Percentiles rank a stretch among this genome's conserved stretches.
Evolutionary conservation across 495 filamentous ascomycete genomes (phyloP).

Genomic region (Usnea hakonensis): DNA sequence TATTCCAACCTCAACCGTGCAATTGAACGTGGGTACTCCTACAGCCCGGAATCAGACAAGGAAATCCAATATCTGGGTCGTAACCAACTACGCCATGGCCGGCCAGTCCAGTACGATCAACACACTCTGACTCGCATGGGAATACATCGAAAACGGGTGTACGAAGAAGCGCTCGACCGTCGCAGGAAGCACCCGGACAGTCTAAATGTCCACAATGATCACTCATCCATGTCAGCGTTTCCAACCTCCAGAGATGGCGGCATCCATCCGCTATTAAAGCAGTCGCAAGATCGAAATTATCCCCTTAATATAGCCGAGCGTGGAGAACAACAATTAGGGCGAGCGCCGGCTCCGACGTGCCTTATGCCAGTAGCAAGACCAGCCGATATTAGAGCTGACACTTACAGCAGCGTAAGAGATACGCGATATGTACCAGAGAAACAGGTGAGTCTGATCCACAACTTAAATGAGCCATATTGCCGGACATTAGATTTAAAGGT

Average conservation of each 20-base stretch:
- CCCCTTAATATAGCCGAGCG: background rate
- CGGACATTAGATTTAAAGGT: conserved; percentile 1
- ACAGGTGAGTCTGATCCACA: conserved; percentile 7
- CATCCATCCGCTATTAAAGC: background rate
- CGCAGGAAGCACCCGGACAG: conserved; percentile 10
- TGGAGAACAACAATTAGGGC: background rate
- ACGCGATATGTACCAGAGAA: background rate
- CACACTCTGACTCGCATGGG: conserved; percentile 6
- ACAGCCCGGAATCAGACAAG: conserved; percentile 14
- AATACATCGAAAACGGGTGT: conserved; percentile 15
- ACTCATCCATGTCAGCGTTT: background rate
- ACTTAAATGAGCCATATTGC: background rate
- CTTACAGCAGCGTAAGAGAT: background rate
- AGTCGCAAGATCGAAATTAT: background rate
- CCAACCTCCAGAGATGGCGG: background rate
- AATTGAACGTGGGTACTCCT: background rate
- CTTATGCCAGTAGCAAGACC: background rate
- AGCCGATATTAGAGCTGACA: background rate
- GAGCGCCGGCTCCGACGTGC: background rate
- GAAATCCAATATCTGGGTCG: conserved; percentile 7
- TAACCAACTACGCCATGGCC: background rate
- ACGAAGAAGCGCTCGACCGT: conserved; percentile 19
- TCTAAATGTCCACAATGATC: background rate
- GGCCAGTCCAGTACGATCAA: conserved; percentile 3
- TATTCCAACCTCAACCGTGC: conserved; percentile 9